These are phyloP conservation scores for Neofusicoccum laricinum DNA, from an alignment of 2,329 filamentous ascomycete genomes.

Conservation along the genomic window DNA sequence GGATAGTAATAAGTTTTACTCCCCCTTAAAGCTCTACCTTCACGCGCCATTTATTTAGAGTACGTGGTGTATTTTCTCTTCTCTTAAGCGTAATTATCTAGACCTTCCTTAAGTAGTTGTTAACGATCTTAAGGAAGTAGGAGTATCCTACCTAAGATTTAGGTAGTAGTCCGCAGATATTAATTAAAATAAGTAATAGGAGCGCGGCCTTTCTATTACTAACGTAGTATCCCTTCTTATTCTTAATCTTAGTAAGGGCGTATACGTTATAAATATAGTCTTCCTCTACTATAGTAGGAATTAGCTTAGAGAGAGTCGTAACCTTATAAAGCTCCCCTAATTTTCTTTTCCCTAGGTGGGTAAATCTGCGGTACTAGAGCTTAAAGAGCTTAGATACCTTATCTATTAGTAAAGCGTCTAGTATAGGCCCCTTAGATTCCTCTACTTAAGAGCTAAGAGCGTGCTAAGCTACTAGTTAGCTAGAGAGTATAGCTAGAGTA, in stretches of 20 bases:
- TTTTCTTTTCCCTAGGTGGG: background rate
- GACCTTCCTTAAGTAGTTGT: no score
- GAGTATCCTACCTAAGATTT: no score
- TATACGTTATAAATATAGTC: background rate
- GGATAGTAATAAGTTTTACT: no score
- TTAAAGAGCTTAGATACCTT: background rate
- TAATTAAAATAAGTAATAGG: background rate
- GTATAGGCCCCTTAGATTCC: background rate
- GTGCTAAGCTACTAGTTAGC: background rate
- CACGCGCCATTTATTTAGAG: no score
- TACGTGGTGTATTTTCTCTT: no score
- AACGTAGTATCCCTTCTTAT: background rate
- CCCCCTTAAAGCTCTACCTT: no score
- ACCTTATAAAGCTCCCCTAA: background rate
- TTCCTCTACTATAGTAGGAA: background rate
- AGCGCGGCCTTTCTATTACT: background rate
- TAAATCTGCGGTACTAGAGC: background rate
- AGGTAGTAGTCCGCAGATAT: background rate
- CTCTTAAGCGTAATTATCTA: no score
- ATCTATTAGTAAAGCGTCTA: background rate
- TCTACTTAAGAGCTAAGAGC: background rate
- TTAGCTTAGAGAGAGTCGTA: background rate
- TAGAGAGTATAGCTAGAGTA: background rate
- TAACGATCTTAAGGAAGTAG: no score
- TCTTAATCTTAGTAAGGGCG: background rate